Conservation (phyloP, 192 early-diverging fungal species). For the Mortierella antarctica region DNA sequence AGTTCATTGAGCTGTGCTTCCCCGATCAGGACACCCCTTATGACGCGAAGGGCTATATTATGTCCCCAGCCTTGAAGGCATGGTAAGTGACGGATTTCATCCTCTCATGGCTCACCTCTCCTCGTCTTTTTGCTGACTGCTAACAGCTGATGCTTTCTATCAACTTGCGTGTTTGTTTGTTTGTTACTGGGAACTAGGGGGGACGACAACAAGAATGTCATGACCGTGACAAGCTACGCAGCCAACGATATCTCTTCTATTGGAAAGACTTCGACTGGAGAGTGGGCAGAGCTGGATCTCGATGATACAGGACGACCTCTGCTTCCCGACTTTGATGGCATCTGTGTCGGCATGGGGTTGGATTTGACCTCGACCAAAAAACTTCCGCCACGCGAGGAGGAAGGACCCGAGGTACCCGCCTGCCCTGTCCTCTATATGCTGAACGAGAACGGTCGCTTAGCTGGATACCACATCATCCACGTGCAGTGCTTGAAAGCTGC, state of each 20-base stretch:
- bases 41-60: slow-evolving; percentile 64
- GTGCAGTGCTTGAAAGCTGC: slow-evolving; percentile 5
- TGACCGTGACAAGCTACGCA: slow-evolving; percentile 55
- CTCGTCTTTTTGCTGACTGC: background rate
- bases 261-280: slow-evolving; percentile 55
- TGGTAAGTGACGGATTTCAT: slow-evolving; percentile 55
- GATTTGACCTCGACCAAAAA: slow-evolving; percentile 75
- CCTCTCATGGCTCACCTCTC: background rate
- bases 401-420: slow-evolving; percentile 59
- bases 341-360: slow-evolving; percentile 76
- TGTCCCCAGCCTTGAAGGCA: slow-evolving; percentile 66
- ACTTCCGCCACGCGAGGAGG: slow-evolving; percentile 63
- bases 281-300: slow-evolving; percentile 79
- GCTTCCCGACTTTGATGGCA: slow-evolving; percentile 76
- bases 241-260: slow-evolving; percentile 62
- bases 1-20: slow-evolving; percentile 67
- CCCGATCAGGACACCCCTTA: slow-evolving; percentile 46
- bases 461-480: slow-evolving; percentile 77
- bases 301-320: slow-evolving; percentile 62
- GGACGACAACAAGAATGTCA: slow-evolving; percentile 45
- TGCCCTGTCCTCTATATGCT: slow-evolving; percentile 79
- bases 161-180: too few relatives aligned
- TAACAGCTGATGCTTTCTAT: too few relatives aligned
- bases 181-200: slow-evolving; percentile 36
- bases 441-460: slow-evolving; percentile 70